A percentile compares a stretch with the other conserved stretches of the same genome.
These are phyloP conservation scores for Paradendryphiella salina DNA, from an alignment of 2,329 filamentous ascomycete species.

Conservation along the genomic window DNA sequence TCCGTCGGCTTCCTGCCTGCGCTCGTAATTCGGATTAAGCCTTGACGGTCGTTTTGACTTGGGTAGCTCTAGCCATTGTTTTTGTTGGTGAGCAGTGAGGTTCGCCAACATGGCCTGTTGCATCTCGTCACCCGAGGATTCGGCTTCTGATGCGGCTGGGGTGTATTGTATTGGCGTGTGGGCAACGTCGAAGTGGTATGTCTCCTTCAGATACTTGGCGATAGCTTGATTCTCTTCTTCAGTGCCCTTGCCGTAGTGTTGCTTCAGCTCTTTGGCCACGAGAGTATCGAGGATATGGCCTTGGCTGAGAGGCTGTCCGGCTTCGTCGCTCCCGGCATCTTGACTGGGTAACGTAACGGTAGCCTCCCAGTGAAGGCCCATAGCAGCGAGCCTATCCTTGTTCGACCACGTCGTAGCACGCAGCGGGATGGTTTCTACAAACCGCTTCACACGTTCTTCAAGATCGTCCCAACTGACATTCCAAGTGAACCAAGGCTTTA, in stretches of 20 bases:
- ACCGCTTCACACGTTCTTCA: constrained; percentile 20
- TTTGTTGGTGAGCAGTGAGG: neutral
- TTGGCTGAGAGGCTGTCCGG: constrained; percentile 9
- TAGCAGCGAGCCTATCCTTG: constrained; percentile 29
- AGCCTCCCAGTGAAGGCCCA: constrained; percentile 24
- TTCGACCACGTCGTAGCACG: constrained; percentile 28
- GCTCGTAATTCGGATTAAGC: neutral
- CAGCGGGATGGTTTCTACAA: constrained; percentile 23
- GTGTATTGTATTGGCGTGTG: constrained; percentile 1
- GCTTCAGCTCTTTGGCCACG: constrained; percentile 28
- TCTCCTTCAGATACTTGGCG: constrained; percentile 21
- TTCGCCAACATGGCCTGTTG: constrained; percentile 12
- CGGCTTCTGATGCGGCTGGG: constrained; percentile 1
- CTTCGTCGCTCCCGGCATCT: neutral
- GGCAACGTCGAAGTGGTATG: constrained; percentile 21
- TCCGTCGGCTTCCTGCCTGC: no score
- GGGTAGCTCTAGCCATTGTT: neutral
- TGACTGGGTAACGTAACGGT: constrained; percentile 12
- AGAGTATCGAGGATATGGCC: constrained; percentile 24
- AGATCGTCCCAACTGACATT: constrained; percentile 22
- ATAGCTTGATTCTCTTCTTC: constrained; percentile 28
- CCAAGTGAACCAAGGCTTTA: constrained; percentile 20
- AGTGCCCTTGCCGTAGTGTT: constrained; percentile 21
- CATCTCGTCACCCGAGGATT: constrained; percentile 20
- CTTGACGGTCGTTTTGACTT: neutral